These are phyloP conservation scores for Botrytis paeoniae DNA, from an alignment of 2,329 filamentous ascomycete genomes.

Conservation along the genomic window DNA sequence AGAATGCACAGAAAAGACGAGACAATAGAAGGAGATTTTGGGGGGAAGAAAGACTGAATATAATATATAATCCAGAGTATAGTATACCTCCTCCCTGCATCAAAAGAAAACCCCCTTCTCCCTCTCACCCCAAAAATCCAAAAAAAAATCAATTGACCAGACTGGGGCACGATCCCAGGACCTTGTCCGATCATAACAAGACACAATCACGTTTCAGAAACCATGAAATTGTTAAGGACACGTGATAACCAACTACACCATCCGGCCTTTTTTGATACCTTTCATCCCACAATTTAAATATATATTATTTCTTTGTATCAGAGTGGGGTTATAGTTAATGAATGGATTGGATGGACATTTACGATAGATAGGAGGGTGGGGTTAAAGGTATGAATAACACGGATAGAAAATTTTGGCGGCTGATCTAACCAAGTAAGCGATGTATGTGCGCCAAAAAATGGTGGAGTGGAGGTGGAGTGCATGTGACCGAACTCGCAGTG, in stretches of 20 bases:
- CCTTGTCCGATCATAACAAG: background rate
- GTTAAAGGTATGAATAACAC: background rate
- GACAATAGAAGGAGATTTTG: no score
- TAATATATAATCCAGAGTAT: no score
- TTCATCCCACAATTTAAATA: accelerated
- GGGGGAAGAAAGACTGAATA: no score
- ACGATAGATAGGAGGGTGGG: background rate
- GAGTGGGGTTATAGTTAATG: background rate
- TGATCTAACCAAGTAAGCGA: background rate
- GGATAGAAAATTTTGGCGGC: background rate
- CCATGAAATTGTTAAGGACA: background rate
- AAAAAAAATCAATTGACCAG: background rate
- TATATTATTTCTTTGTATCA: accelerated
- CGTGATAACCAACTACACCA: conserved; percentile 18
- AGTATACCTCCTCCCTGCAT: no score
- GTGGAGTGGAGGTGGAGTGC: background rate
- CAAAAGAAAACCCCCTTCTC: no score
- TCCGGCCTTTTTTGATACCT: background rate
- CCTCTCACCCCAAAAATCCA: no score
- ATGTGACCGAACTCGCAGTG: background rate
- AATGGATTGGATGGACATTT: no score
- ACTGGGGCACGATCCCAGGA: conserved; percentile 14
- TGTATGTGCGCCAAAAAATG: background rate
- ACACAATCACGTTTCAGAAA: no score
- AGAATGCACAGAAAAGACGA: no score